These are phyloP conservation scores for Coniosporium apollinis DNA, from an alignment of 495 filamentous ascomycete genomes.

Conservation along the genomic window DNA sequence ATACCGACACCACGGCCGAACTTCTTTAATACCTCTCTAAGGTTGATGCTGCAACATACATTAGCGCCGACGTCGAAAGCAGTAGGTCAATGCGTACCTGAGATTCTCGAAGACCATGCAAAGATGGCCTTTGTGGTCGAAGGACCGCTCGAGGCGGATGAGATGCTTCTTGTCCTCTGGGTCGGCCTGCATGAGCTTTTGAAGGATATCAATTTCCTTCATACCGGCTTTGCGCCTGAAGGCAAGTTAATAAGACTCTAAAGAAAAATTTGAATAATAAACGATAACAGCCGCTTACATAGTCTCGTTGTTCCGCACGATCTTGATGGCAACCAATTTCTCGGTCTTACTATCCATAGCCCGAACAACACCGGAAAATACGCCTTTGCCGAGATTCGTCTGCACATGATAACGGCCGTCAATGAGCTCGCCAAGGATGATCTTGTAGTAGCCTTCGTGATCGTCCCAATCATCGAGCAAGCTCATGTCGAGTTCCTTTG, in stretches of 20 bases:
- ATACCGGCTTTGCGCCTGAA: slow-evolving; percentile 64
- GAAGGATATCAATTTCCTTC: slow-evolving; percentile 84
- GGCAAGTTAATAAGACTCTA: slow-evolving; percentile 10
- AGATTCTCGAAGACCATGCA: slow-evolving; percentile 96
- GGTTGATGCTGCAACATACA: slow-evolving; percentile 51
- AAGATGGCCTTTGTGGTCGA: slow-evolving; percentile 88
- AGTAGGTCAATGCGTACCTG: slow-evolving; percentile 17
- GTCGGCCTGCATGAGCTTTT: slow-evolving; percentile 66
- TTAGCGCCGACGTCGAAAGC: slow-evolving; percentile 5
- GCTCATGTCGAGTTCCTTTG: slow-evolving; percentile 54
- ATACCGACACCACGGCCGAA: slow-evolving; percentile 88
- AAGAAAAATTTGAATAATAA: slow-evolving; percentile 7
- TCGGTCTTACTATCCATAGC: slow-evolving; percentile 64
- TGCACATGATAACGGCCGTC: slow-evolving; percentile 77
- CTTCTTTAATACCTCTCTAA: slow-evolving; percentile 91
- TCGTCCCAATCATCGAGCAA: slow-evolving; percentile 93
- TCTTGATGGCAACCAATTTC: slow-evolving; percentile 71
- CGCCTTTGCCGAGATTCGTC: slow-evolving; percentile 76
- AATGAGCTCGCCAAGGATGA: slow-evolving; percentile 75
- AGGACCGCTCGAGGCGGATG: slow-evolving; percentile 67
- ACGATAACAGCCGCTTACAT: slow-evolving; percentile 35
- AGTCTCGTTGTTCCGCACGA: slow-evolving; percentile 86
- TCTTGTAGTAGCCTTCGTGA: slow-evolving; percentile 85
- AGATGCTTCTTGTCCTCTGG: slow-evolving; percentile 86
- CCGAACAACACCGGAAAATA: slow-evolving; percentile 90